Base-by-base conservation (phyloP, 2,329 filamentous ascomycete species). In the Curvularia sp. region DNA sequence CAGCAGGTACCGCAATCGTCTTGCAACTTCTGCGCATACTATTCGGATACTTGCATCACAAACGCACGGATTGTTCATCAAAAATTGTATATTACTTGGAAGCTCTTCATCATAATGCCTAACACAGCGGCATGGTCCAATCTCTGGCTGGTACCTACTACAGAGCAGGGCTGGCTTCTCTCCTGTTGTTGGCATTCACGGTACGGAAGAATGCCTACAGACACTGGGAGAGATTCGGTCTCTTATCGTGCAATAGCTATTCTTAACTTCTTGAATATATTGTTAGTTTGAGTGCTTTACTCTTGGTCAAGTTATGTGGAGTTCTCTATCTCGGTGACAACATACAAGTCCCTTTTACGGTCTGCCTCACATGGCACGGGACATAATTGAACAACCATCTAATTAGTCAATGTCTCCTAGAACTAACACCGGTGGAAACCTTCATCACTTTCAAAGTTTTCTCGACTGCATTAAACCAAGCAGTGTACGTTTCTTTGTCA, bases 161-260 rank as follows among this genome's bases (percentile, higher is more conserved):
- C 21, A 56, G 56, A 56, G 59, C 56, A 52, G 21, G 49, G 42
- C 46, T 50, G 21, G 49, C 45, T 32, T 59, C 53, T 49, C 23
- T 53, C 49, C 42, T 48, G 13, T 38, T 56, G 36, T n/a, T 15
- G 42, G n/a, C 34, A 46, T 54, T 45, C 18, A 7, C 18, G 47
- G 9, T 56, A 39, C 25, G 19, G 25, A 50, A 54, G 25, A 46
- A 54, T 59, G 46, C 43, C 30, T 48, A 23, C 34, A 39, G 3
- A 51, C 21, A 41, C 21, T 46, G 42, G 39, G 42, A 30, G 49
- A 55, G 43, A 30, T 36, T 55, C 49, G 47, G 57, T 59, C 55
- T 57, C 28, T 61, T 65, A 49, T 51, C 38, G 36, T 25, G 25
- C 54, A 50, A 39, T 21, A 45, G 50, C 10, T 54, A 12, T 23